Conservation (phyloP, 108 stramenopile genomes). For the Fistulifera pelliculosa region DNA sequence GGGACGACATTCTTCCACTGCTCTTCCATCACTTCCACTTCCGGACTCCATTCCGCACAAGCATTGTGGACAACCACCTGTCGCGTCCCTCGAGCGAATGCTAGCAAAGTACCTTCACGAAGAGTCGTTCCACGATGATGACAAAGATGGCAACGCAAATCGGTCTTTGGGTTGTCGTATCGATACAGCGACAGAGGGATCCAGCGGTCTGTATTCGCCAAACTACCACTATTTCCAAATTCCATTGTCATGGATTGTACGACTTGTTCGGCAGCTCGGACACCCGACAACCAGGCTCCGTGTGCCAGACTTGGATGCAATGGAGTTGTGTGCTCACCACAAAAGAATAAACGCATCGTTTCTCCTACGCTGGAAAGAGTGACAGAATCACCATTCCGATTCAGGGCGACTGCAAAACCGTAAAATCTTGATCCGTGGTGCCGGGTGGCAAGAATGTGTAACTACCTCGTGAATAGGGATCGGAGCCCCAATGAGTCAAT, state of each 20-base stretch:
- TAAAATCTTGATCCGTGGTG: conserved; percentile 48
- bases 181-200: conserved; percentile 40
- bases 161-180: conserved; percentile 23
- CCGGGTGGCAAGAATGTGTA: conserved; percentile 55
- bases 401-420: conserved; percentile 43
- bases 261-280: conserved; percentile 52
- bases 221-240: background rate
- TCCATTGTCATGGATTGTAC: conserved; percentile 21
- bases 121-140: conserved; percentile 23
- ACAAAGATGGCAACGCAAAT: conserved; percentile 33
- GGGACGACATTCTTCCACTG: conserved; percentile 45
- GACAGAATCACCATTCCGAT: conserved; percentile 47
- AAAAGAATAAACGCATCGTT: conserved; percentile 63
- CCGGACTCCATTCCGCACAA: conserved; percentile 43
- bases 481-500: conserved; percentile 43
- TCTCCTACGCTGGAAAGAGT: conserved; percentile 22
- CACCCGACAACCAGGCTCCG: conserved; percentile 70
- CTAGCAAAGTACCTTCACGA: conserved; percentile 35
- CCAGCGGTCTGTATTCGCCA: conserved; percentile 21
- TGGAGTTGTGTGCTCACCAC: conserved; percentile 74
- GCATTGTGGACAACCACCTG: conserved; percentile 44
- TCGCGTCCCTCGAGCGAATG: conserved; percentile 40
- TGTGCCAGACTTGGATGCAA: conserved; percentile 72
- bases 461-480: conserved; percentile 41
- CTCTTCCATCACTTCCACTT: conserved; percentile 39